phyloP scores from a whole-genome alignment of 768 basidiomycete genomes.

The Leccinum imitatum region DNA sequence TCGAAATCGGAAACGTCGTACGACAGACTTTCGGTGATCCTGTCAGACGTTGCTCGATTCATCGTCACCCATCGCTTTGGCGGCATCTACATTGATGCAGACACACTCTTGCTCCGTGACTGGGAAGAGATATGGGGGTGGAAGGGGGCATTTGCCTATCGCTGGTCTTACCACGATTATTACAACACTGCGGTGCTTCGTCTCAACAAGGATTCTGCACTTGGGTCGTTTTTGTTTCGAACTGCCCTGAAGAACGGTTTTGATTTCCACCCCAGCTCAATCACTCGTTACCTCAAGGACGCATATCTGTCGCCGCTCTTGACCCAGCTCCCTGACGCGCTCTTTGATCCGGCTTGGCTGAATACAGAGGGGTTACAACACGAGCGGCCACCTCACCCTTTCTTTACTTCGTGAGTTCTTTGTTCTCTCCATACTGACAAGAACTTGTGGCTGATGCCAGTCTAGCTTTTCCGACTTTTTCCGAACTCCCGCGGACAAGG shows the following conservation, averaged over 20 bases:
- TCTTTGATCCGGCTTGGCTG: conserved; percentile 94
- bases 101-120: conserved; percentile 87
- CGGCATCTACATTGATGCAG: conserved; percentile 92
- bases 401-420: conserved; percentile 70
- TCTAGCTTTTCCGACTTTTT: conserved; percentile 81
- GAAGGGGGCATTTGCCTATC: conserved; percentile 91
- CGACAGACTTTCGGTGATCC: conserved; percentile 86
- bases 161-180: conserved; percentile 89
- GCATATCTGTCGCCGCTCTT: conserved; percentile 75
- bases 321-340: conserved; percentile 81
- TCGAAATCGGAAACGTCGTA: conserved; percentile 55
- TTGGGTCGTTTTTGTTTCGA: conserved; percentile 88
- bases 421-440: background rate
- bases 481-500: conserved; percentile 63
- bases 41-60: conserved; percentile 97
- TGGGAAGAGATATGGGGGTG: conserved; percentile 98
- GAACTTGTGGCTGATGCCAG: background rate
- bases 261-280: conserved; percentile 95
- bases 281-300: conserved; percentile 82
- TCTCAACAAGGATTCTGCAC: conserved; percentile 84
- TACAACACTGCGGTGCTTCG: conserved; percentile 94
- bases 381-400: conserved; percentile 90
- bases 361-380: conserved; percentile 88
- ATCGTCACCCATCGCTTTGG: conserved; percentile 91
- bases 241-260: conserved; percentile 89